Percentiles rank a stretch among this genome's conserved stretches.
phyloP scores from a whole-genome alignment of 1,284 basidiomycete genomes.

The Takashimella tepidaria region DNA sequence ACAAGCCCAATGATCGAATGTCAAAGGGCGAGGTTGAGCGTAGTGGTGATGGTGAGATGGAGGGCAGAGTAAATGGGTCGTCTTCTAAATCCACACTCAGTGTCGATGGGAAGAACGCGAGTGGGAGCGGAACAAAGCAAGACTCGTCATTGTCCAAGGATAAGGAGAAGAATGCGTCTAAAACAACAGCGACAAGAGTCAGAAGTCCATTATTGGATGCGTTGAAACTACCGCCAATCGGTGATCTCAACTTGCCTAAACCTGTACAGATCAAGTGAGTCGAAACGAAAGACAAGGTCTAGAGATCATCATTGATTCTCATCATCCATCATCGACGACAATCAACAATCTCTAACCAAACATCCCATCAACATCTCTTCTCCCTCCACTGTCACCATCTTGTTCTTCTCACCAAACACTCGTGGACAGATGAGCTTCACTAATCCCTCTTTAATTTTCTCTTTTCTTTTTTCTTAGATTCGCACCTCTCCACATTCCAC shows the following conservation, averaged over 20 bases:
- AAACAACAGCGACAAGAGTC: conserved; percentile 1
- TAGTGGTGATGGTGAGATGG: neutral
- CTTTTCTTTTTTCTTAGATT: conserved; percentile 27
- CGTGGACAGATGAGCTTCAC: neutral
- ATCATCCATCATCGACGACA: too few relatives aligned
- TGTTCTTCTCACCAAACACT: too few relatives aligned
- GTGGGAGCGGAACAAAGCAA: neutral
- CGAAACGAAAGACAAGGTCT: too few relatives aligned
- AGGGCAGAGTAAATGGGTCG: neutral
- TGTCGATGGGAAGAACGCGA: neutral
- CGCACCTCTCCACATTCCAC: conserved; percentile 46
- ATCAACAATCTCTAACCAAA: too few relatives aligned
- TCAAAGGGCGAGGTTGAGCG: neutral
- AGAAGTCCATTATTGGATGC: conserved; percentile 17
- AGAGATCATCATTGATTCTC: too few relatives aligned
- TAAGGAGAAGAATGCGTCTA: conserved; percentile 2
- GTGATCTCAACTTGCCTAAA: conserved; percentile 20
- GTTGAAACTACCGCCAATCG: conserved; percentile 21
- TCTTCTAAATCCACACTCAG: too few relatives aligned
- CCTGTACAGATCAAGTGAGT: conserved; percentile 29
- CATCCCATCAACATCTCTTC: too few relatives aligned
- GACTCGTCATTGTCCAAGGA: too few relatives aligned
- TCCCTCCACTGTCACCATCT: too few relatives aligned
- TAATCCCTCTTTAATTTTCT: neutral
- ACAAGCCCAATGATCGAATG: neutral